These are phyloP conservation scores for Solanum tarapatanum DNA, from an alignment of 257 asterid genomes.

Conservation along the genomic window DNA sequence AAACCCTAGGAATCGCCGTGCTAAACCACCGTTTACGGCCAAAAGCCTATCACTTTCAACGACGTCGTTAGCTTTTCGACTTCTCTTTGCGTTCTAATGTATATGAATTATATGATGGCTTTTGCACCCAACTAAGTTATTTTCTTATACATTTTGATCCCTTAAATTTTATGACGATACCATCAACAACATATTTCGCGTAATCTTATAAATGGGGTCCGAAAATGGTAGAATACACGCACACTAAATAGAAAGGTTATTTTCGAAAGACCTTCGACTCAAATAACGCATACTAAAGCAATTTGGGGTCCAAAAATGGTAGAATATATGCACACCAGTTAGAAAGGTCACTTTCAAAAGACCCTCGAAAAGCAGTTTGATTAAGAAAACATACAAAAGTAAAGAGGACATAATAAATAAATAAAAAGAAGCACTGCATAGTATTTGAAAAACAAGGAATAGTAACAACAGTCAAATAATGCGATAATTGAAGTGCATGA, in stretches of 20 bases:
- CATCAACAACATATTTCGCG: background rate
- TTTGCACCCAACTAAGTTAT: background rate
- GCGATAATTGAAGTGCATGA: background rate
- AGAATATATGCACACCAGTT: background rate
- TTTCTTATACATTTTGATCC: background rate
- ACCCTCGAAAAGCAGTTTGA: background rate
- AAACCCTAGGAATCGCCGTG: background rate
- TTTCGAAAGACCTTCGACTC: background rate
- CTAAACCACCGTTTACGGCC: background rate
- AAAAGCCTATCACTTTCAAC: background rate
- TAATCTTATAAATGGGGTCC: conserved; percentile 18
- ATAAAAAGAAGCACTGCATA: background rate
- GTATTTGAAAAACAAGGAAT: background rate
- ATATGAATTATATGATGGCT: background rate
- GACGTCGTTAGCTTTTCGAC: background rate
- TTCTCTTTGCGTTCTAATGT: background rate
- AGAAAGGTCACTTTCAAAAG: background rate
- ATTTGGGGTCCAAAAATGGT: background rate
- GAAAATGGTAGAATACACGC: background rate
- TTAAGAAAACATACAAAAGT: background rate
- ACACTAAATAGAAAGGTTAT: background rate
- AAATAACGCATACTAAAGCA: background rate
- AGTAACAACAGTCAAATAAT: background rate
- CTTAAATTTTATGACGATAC: background rate
- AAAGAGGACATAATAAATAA: background rate